phyloP scores from a whole-genome alignment of 306 rosid species.

The Delonix regia region DNA sequence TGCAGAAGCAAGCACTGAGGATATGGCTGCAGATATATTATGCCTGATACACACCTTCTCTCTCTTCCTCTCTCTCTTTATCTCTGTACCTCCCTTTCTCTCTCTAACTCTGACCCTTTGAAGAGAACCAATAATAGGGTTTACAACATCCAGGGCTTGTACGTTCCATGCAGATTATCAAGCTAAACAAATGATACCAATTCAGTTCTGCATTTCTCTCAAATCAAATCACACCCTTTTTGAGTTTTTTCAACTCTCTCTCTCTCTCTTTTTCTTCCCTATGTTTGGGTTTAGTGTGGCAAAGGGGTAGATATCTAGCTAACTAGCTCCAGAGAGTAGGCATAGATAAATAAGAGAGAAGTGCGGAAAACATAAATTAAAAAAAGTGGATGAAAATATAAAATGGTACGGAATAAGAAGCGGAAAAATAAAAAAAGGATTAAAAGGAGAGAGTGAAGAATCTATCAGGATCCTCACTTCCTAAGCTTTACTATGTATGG shows the following conservation, averaged over 20 bases:
- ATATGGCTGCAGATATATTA: conserved; percentile 32
- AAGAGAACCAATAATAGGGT: conserved; percentile 36
- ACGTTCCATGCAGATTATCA: conserved; percentile 56
- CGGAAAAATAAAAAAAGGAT: not conserved
- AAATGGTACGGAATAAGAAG: conserved; percentile 32
- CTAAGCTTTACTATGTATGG: conserved; percentile 77
- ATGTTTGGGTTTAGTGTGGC: not conserved
- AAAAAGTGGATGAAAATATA: not conserved
- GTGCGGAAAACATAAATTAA: too few species aligned
- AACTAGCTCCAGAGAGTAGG: conserved; percentile 26
- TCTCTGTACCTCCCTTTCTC: not conserved
- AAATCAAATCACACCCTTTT: conserved; percentile 24
- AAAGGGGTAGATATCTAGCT: conserved; percentile 6
- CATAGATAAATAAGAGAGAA: not conserved
- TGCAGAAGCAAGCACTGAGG: conserved; percentile 5
- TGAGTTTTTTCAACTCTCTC: conserved; percentile 22
- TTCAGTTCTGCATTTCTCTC: conserved; percentile 37
- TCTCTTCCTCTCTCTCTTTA: not conserved
- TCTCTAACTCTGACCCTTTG: conserved; percentile 31
- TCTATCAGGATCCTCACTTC: conserved; percentile 52
- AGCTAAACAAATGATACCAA: conserved; percentile 39
- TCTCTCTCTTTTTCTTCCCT: conserved; percentile 8
- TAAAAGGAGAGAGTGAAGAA: conserved; percentile 29
- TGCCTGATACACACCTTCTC: not conserved
- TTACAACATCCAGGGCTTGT: conserved; percentile 23